These are phyloP conservation scores for Gossypium sturtianum DNA, from an alignment of 345 rosid genomes.

Conservation along the genomic window DNA sequence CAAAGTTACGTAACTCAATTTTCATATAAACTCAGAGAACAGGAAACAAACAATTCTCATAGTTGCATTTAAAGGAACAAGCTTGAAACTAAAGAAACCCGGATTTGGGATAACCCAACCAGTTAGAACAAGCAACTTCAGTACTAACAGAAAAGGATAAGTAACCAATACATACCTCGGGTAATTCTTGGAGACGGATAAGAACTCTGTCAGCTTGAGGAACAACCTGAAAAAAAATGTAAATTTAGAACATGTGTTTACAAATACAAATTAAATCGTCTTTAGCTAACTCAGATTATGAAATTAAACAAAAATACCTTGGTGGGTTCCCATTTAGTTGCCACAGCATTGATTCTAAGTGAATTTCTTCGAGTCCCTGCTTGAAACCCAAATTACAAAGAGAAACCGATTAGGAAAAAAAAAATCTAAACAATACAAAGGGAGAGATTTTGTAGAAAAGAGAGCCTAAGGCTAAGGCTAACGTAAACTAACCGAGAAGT, in stretches of 20 bases:
- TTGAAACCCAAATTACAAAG: background rate
- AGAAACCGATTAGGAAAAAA: background rate
- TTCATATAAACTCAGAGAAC: background rate
- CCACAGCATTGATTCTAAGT: constrained; percentile 55
- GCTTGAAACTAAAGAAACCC: background rate
- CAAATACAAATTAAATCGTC: background rate
- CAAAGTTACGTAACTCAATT: too few species aligned
- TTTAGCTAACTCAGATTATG: background rate
- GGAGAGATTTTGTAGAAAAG: too few species aligned
- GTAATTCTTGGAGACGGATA: constrained; percentile 70
- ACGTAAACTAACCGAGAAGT: constrained; percentile 31
- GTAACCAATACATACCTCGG: constrained; percentile 41
- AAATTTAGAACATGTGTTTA: background rate
- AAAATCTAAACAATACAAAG: background rate
- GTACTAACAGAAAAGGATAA: too few species aligned
- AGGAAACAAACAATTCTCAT: background rate
- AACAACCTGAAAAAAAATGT: constrained; percentile 50
- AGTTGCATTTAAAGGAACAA: background rate
- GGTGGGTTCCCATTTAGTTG: constrained; percentile 74
- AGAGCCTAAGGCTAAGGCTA: background rate
- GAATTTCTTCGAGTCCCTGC: constrained; percentile 42
- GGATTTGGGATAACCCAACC: too few species aligned
- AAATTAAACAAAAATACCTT: constrained; percentile 36
- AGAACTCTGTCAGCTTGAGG: constrained; percentile 95
- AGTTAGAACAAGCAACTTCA: too few species aligned